Percentiles rank a stretch among this genome's conserved stretches.
Evolutionary conservation across 805 yeast genomes (phyloP).

Genomic region (Citeromyces nyonsensis): DNA sequence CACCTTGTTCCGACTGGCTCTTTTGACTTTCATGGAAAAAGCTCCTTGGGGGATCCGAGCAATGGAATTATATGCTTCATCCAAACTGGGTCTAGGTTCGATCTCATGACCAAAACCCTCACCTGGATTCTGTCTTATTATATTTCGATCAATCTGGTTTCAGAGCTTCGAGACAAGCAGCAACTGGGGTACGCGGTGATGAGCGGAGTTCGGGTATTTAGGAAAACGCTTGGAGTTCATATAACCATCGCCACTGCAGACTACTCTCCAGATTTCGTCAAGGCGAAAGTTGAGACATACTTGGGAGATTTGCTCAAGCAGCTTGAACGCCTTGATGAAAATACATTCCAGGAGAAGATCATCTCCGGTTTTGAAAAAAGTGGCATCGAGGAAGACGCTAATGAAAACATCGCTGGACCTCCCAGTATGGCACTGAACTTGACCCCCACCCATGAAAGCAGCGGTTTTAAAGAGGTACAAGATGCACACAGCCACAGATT

Average conservation of each 20-base stretch:
- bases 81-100: slow-evolving; percentile 36
- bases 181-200: slow-evolving; percentile 49
- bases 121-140: slow-evolving; percentile 29
- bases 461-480: slow-evolving; percentile 6
- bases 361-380: slow-evolving; percentile 19
- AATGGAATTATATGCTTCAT: slow-evolving; percentile 35
- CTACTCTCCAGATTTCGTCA: slow-evolving; percentile 22
- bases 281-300: slow-evolving; percentile 29
- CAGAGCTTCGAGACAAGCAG: slow-evolving; percentile 34
- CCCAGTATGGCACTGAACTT: slow-evolving; percentile 11
- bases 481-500: slow-evolving; percentile 23
- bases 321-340: slow-evolving; percentile 12
- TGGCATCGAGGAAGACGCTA: slow-evolving; percentile 7
- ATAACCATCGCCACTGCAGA: slow-evolving; percentile 38
- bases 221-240: slow-evolving; percentile 42
- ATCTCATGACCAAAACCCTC: slow-evolving; percentile 17
- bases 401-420: slow-evolving; percentile 7
- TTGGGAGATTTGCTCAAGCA: slow-evolving; percentile 22
- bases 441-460: slow-evolving; percentile 7
- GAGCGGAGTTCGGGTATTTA: slow-evolving; percentile 36
- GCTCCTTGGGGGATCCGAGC: slow-evolving; percentile 30
- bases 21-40: slow-evolving; percentile 11
- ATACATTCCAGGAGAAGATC: slow-evolving; percentile 17
- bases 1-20: neutral
- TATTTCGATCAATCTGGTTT: slow-evolving; percentile 24